Evolutionary conservation across 2,329 filamentous ascomycete species (phyloP).

Genomic region (Rosellinia necatrix): DNA sequence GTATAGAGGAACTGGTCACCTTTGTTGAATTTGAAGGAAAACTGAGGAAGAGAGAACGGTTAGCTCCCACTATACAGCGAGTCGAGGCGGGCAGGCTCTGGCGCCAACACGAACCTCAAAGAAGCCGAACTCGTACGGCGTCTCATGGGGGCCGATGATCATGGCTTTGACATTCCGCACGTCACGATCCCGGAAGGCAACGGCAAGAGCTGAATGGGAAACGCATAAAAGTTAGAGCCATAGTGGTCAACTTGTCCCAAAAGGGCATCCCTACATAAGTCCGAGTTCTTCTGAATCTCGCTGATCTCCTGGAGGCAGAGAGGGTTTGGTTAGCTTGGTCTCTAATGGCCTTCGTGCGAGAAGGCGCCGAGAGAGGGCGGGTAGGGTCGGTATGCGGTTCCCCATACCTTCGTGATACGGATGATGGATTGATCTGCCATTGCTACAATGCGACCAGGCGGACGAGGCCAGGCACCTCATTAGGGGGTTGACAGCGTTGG

Average conservation of each 20-base stretch:
- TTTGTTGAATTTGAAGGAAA: constrained; percentile 75
- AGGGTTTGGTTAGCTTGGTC: not conserved
- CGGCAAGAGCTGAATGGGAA: constrained; percentile 69
- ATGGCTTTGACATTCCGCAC: constrained; percentile 86
- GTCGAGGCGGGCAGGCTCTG: not conserved
- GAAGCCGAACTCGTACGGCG: constrained; percentile 96
- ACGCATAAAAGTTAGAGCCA: constrained; percentile 28
- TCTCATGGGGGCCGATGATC: constrained; percentile 90
- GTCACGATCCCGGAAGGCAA: constrained; percentile 85
- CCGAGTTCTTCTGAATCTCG: constrained; percentile 80
- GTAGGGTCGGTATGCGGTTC: constrained; percentile 51
- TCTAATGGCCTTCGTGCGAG: not conserved
- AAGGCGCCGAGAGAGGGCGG: constrained; percentile 16
- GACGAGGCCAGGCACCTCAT: constrained; percentile 19
- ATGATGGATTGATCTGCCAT: constrained; percentile 89
- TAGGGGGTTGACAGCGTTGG: constrained; percentile 5
- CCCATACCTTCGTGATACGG: constrained; percentile 70
- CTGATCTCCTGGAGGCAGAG: constrained; percentile 69
- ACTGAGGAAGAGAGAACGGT: constrained; percentile 53
- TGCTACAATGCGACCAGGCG: constrained; percentile 30
- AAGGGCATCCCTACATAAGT: constrained; percentile 69
- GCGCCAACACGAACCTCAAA: constrained; percentile 72
- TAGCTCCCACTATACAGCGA: constrained; percentile 30
- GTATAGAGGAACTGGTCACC: constrained; percentile 53
- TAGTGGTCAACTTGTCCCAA: not conserved